Percentiles rank a stretch among this genome's conserved stretches.
Evolutionary conservation across 2,329 filamentous ascomycete species (phyloP).

Genomic region (Chalaropsis thielavioides): DNA sequence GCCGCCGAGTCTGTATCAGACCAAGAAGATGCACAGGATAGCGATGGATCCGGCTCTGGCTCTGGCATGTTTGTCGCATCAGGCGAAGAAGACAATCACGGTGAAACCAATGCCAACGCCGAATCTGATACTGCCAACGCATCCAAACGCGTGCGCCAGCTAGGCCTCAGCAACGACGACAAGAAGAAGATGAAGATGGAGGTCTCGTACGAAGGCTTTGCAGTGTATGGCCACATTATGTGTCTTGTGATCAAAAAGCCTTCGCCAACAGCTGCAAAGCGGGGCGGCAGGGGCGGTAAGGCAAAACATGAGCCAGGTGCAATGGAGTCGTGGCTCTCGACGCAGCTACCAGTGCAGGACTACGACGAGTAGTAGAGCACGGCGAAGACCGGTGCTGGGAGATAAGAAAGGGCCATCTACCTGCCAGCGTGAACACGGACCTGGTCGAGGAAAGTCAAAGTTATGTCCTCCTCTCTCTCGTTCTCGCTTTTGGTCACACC

Average conservation of each 20-base stretch:
- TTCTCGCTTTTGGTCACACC: not conserved
- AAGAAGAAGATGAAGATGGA: slow-evolving; percentile 85
- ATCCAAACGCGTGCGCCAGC: slow-evolving; percentile 32
- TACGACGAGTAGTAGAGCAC: slow-evolving; percentile 10
- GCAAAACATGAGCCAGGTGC: slow-evolving; percentile 44
- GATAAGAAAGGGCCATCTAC: slow-evolving; percentile 1
- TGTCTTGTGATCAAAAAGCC: slow-evolving; percentile 77
- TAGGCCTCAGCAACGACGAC: slow-evolving; percentile 38
- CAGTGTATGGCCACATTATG: slow-evolving; percentile 83
- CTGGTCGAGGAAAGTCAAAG: not conserved
- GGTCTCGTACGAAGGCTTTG: slow-evolving; percentile 87
- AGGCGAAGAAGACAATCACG: slow-evolving; percentile 10
- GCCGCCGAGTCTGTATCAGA: not conserved
- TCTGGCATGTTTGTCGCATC: slow-evolving; percentile 11
- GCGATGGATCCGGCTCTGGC: not conserved
- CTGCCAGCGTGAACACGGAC: not conserved
- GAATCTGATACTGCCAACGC: slow-evolving; percentile 21
- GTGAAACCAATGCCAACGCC: slow-evolving; percentile 23
- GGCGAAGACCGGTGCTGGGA: not conserved
- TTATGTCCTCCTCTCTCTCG: not conserved
- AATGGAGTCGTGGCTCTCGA: slow-evolving; percentile 84
- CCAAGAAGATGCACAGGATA: not conserved
- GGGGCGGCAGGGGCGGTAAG: slow-evolving; percentile 23
- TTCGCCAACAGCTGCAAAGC: slow-evolving; percentile 30
- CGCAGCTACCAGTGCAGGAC: slow-evolving; percentile 41